These are phyloP conservation scores for Tylopilus subfusipes DNA, from an alignment of 768 basidiomycete genomes.

Conservation along the genomic window DNA sequence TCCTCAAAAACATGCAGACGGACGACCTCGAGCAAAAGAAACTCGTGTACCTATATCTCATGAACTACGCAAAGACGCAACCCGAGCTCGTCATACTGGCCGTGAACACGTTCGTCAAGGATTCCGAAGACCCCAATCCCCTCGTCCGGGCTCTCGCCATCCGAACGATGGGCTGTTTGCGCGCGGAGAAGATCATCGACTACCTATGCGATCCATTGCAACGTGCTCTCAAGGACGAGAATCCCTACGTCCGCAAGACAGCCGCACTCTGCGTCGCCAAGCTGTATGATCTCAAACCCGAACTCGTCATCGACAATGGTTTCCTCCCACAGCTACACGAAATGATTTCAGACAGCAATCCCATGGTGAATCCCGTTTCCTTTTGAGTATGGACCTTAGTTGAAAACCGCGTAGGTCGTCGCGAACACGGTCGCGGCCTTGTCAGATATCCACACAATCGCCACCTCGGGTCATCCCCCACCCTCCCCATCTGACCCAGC, in stretches of 20 bases:
- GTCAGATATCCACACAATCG: slow-evolving; percentile 83
- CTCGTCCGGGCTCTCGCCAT: slow-evolving; percentile 95
- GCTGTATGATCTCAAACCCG: slow-evolving; percentile 94
- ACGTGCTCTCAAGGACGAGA: slow-evolving; percentile 89
- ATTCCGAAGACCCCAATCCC: slow-evolving; percentile 94
- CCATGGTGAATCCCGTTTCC: slow-evolving; percentile 66
- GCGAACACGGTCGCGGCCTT: slow-evolving; percentile 94
- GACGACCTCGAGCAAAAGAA: slow-evolving; percentile 99
- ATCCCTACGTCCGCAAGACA: slow-evolving; percentile 98
- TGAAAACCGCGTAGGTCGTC: slow-evolving; percentile 66
- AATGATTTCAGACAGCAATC: slow-evolving; percentile 93
- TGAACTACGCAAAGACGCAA: slow-evolving; percentile 99
- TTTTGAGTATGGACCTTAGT: not conserved
- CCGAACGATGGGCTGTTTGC: slow-evolving; percentile 95
- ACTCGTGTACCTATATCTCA: slow-evolving; percentile 97
- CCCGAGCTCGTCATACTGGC: slow-evolving; percentile 98
- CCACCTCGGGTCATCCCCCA: slow-evolving; percentile 48
- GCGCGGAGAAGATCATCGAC: slow-evolving; percentile 98
- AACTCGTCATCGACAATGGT: slow-evolving; percentile 91
- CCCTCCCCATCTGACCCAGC: slow-evolving; percentile 57
- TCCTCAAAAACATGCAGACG: slow-evolving; percentile 99
- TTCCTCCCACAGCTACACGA: slow-evolving; percentile 87
- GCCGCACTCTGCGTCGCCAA: slow-evolving; percentile 97
- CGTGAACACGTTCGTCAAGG: slow-evolving; percentile 98
- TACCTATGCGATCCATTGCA: slow-evolving; percentile 96